Conservation (phyloP, 768 basidiomycete genomes). For the Fomitopsis pulvina region DNA sequence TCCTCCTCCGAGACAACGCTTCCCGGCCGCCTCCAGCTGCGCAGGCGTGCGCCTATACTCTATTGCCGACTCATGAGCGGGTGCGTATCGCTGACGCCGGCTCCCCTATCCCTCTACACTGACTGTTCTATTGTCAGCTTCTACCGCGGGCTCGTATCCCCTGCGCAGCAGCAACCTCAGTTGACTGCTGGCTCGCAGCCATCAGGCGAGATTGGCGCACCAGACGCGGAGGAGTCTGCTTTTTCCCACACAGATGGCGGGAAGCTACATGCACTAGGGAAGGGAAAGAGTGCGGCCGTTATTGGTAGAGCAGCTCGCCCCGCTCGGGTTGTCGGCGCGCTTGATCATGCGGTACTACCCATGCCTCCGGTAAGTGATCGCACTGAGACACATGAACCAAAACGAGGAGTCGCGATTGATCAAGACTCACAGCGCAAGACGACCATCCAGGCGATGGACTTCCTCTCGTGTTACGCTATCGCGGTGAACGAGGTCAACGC, state of each 20-base stretch:
- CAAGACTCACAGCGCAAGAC: constrained; percentile 54
- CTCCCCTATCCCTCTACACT: background rate
- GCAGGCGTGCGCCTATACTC: constrained; percentile 81
- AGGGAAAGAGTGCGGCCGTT: constrained; percentile 1
- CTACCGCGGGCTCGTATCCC: constrained; percentile 41
- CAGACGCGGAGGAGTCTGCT: constrained; percentile 8
- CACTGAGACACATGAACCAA: too few relatives aligned
- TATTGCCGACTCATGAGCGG: constrained; percentile 90
- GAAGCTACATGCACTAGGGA: background rate
- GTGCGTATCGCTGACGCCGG: constrained; percentile 30
- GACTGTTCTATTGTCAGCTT: constrained; percentile 28
- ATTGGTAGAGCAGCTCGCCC: constrained; percentile 19
- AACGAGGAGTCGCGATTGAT: too few relatives aligned
- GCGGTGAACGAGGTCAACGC: constrained; percentile 96
- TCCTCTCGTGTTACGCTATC: constrained; percentile 89
- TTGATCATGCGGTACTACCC: constrained; percentile 74
- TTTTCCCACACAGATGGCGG: background rate
- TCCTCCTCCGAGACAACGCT: constrained; percentile 72
- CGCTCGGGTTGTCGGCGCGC: constrained; percentile 59
- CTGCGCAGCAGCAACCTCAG: constrained; percentile 23
- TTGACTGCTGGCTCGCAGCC: constrained; percentile 25
- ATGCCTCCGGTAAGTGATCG: constrained; percentile 79
- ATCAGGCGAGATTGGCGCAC: constrained; percentile 14
- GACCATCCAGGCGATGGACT: constrained; percentile 90
- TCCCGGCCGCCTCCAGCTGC: constrained; percentile 77